A percentile compares a stretch with the other conserved stretches of the same genome.
phyloP scores from a whole-genome alignment of 1,284 basidiomycete species.

The Leucoagaricus sp. region DNA sequence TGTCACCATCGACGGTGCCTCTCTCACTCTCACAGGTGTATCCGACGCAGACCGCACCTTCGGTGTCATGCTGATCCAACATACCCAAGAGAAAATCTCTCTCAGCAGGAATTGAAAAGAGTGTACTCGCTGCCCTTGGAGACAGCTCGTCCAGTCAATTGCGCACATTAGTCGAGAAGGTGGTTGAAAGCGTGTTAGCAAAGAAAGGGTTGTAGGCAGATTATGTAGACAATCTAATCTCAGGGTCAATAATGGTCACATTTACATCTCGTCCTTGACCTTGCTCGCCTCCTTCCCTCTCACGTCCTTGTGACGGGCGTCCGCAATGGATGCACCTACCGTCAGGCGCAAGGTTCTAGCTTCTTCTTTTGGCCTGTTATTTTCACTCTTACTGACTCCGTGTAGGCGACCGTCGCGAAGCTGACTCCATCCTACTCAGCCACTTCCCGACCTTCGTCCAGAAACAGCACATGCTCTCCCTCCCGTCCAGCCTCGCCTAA shows the following conservation, averaged over 20 bases:
- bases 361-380: not conserved
- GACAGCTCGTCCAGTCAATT: conserved; percentile 58
- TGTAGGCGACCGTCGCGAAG: conserved; percentile 41
- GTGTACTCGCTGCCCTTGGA: conserved; percentile 73
- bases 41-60: conserved; percentile 74
- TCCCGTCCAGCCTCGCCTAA: conserved; percentile 42
- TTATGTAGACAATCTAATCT: conserved; percentile 9
- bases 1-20: conserved; percentile 93
- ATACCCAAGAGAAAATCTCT: conserved; percentile 90
- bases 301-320: conserved; percentile 9
- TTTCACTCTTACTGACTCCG: conserved; percentile 2
- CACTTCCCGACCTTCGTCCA: conserved; percentile 30
- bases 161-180: conserved; percentile 64
- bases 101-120: conserved; percentile 83
- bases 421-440: conserved; percentile 21
- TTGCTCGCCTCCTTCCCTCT: not conserved
- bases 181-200: conserved; percentile 68
- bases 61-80: conserved; percentile 93
- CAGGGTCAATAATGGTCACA: conserved; percentile 12
- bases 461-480: conserved; percentile 28
- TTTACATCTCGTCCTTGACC: conserved; percentile 5
- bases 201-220: conserved; percentile 54
- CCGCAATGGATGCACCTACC: conserved; percentile 32
- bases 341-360: conserved; percentile 45
- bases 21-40: conserved; percentile 88